phyloP scores from a whole-genome alignment of 2,329 filamentous ascomycete genomes.

The Arthrobotrys megalospora region DNA sequence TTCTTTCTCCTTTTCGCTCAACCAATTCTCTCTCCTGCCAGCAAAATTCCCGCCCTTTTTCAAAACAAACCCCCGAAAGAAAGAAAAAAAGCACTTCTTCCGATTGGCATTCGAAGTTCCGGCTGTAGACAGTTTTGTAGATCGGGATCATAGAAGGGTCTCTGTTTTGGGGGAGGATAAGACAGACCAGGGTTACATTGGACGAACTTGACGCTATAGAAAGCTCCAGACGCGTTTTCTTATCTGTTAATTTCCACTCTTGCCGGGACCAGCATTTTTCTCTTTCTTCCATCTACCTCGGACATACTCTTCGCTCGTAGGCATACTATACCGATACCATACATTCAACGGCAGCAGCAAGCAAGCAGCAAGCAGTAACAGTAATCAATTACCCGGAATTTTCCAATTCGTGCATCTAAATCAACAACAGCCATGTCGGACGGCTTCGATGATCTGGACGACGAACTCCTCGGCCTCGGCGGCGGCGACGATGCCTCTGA shows the following conservation, averaged over 20 bases:
- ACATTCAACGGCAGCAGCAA: background rate
- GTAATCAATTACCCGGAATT: background rate
- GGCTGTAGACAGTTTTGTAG: background rate
- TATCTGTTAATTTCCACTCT: background rate
- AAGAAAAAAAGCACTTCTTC: background rate
- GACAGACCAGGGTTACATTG: background rate
- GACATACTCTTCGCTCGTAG: background rate
- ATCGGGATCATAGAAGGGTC: background rate
- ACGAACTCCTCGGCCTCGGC: conserved; percentile 58
- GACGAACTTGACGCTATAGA: background rate
- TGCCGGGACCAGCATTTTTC: background rate
- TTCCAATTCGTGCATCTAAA: too few relatives aligned
- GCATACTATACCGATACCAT: background rate
- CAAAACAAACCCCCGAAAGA: conserved; percentile 41
- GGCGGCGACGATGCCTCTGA: conserved; percentile 28
- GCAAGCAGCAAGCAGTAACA: too few relatives aligned
- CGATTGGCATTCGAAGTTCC: background rate
- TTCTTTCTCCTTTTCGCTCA: conserved; percentile 24
- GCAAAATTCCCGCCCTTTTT: background rate
- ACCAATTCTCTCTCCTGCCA: conserved; percentile 4
- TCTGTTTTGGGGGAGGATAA: background rate
- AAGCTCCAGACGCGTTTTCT: conserved; percentile 28
- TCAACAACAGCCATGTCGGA: conserved; percentile 39
- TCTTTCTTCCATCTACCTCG: background rate
- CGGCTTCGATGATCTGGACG: conserved; percentile 58